Base-by-base conservation (phyloP, 345 rosid genomes). In the Eucalyptus fibrosa region DNA sequence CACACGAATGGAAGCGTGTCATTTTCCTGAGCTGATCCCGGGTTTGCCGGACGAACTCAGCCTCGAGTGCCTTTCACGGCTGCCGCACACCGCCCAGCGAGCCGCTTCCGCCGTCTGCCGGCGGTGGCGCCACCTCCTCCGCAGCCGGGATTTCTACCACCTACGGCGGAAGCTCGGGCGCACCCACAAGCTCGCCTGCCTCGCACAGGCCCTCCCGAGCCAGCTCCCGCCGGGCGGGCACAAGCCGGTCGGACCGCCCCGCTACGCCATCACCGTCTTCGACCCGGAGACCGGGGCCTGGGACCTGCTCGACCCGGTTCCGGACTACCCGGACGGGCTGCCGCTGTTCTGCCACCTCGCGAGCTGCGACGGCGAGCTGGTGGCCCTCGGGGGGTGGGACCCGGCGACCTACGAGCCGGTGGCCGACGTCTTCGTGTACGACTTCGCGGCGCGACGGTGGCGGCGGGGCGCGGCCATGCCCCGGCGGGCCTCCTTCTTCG, bases 381-480 rank as follows among this genome's bases (percentile, higher is more conserved):
- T 94, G 67, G 86, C 90, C 32, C 81, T 94, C 90, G 96, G 94
- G 8, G 95, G 94, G 51, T 94, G 95, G 96, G 93, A 94, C 90
- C 96, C 94, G 32, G 88, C 21, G 86, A 94, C 86, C 55, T 94
- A 92, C 88, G 88, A 90, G 80, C 92, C 93, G 8, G 82, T 94
- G 86, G 89, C 88, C 28, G 89, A 91, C 87, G 93, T 94, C 55
- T 93, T 93, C 86, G 91, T 90, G 1, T 94, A 92, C 89, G 94
- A 94, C 50, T 94, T 94, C 89, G 89, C 91, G n/a, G 89, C 92
- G 30, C 91, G 93, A 50, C 89, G 86, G 56, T 94, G 96, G 96
- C 90, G 85, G 83, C 59, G 37, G 32, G 93, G 91, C 47, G 89
- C 89, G 89, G 69, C 90, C 77, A 94, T 94, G 94, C 94, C 95